Percentiles rank a stretch among this genome's conserved stretches.
These are phyloP conservation scores for Hypoxylon sp. DNA, from an alignment of 2,329 filamentous ascomycete species.

Conservation along the genomic window DNA sequence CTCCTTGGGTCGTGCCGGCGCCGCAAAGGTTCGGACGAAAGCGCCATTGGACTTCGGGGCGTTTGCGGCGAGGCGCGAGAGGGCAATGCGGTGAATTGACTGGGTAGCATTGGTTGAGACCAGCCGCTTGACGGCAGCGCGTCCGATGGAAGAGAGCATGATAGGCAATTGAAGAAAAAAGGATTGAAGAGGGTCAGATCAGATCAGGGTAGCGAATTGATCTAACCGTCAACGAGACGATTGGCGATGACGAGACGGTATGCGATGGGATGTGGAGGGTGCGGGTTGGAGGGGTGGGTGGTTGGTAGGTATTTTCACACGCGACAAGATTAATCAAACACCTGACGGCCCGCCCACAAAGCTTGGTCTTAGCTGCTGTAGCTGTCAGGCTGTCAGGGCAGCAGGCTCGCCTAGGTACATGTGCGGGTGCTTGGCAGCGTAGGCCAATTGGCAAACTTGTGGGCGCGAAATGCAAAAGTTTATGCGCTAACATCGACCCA, in stretches of 20 bases:
- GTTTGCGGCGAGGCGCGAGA: slow-evolving; percentile 30
- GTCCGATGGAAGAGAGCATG: slow-evolving; percentile 55
- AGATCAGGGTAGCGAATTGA: not conserved
- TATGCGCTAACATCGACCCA: too few species aligned
- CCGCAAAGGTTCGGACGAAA: slow-evolving; percentile 30
- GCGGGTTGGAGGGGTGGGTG: not conserved
- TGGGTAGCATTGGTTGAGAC: slow-evolving; percentile 34
- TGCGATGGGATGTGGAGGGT: too few species aligned
- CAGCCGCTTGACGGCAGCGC: slow-evolving; percentile 50
- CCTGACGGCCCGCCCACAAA: too few species aligned
- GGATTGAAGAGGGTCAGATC: slow-evolving; percentile 2
- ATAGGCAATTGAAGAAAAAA: slow-evolving; percentile 24
- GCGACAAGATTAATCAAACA: slow-evolving; percentile 26
- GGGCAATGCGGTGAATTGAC: slow-evolving; percentile 29
- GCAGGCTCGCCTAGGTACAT: too few species aligned
- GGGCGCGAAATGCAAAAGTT: too few species aligned
- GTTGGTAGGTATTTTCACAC: slow-evolving; percentile 34
- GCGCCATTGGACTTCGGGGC: slow-evolving; percentile 2
- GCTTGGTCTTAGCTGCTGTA: not conserved
- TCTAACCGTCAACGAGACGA: slow-evolving; percentile 6
- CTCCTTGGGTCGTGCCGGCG: slow-evolving; percentile 26
- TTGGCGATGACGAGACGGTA: not conserved
- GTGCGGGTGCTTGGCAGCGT: too few species aligned
- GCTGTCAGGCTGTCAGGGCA: too few species aligned
- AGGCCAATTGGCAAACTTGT: too few species aligned